These are phyloP conservation scores for Tetratostichococcus sp. DNA, from an alignment of 139 green algal species.

Conservation along the genomic window DNA sequence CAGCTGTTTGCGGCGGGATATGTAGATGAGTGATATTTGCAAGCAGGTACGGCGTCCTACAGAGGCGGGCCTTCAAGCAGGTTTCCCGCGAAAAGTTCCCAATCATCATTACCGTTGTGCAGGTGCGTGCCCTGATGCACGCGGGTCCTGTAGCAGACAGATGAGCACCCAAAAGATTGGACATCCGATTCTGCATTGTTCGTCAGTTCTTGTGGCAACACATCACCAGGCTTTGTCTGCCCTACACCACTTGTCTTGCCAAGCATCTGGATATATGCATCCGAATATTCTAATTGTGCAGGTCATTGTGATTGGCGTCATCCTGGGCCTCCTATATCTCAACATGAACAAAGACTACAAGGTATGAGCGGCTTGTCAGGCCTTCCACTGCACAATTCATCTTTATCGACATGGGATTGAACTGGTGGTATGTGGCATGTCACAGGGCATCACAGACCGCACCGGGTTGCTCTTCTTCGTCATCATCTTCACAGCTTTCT, in stretches of 20 bases:
- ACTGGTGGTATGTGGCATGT: not conserved
- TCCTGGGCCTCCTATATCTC: conserved; percentile 43
- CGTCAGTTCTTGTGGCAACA: too few relatives aligned
- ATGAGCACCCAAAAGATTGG: too few relatives aligned
- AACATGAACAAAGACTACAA: conserved; percentile 24
- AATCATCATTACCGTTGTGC: conserved; percentile 8
- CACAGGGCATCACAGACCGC: conserved; percentile 59
- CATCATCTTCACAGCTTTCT: conserved; percentile 19
- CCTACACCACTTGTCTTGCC: too few relatives aligned
- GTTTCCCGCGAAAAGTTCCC: conserved; percentile 18
- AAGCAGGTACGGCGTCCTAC: conserved; percentile 12
- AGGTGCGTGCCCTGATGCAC: too few relatives aligned
- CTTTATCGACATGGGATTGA: not conserved
- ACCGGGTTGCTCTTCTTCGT: conserved; percentile 51
- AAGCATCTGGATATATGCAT: too few relatives aligned
- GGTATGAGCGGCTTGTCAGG: too few relatives aligned
- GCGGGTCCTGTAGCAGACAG: too few relatives aligned
- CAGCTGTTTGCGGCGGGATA: too few relatives aligned
- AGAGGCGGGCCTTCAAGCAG: conserved; percentile 20
- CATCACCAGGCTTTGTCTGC: too few relatives aligned
- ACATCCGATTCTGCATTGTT: too few relatives aligned
- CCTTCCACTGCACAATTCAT: conserved; percentile 1
- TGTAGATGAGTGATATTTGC: too few relatives aligned
- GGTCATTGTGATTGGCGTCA: conserved; percentile 29
- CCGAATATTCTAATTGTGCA: too few relatives aligned